phyloP scores from a whole-genome alignment of 1,139 yeast genomes.

The Magnusiomyces ingens region DNA sequence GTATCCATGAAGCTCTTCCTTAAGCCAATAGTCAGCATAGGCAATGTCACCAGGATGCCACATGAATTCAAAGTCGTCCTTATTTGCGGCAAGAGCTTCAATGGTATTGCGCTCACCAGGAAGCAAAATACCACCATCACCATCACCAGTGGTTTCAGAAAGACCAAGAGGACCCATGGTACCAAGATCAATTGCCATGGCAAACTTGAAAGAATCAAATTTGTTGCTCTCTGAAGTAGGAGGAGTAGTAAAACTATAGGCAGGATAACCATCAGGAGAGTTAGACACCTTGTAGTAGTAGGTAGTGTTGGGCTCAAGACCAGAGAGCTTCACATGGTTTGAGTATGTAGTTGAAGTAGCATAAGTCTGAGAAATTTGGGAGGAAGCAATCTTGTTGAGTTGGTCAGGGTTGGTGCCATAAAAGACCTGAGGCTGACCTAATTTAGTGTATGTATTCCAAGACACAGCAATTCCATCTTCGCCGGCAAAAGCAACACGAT shows the following conservation, averaged over 20 bases:
- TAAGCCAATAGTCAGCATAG: conserved; percentile 29
- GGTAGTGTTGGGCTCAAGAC: conserved; percentile 25
- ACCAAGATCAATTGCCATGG: conserved; percentile 27
- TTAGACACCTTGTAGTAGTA: conserved; percentile 26
- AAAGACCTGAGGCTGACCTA: conserved; percentile 22
- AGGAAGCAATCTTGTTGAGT: conserved; percentile 19
- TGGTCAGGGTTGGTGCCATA: conserved; percentile 23
- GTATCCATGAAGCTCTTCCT: conserved; percentile 22
- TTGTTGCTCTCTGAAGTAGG: conserved; percentile 16
- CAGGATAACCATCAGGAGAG: conserved; percentile 3
- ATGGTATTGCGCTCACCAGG: conserved; percentile 23
- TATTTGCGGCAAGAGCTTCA: conserved; percentile 22
- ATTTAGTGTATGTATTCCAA: conserved; percentile 25
- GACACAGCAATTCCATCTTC: conserved; percentile 25
- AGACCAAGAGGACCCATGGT: conserved; percentile 26
- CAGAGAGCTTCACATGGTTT: conserved; percentile 27
- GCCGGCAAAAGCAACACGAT: conserved; percentile 27
- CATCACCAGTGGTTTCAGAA: conserved; percentile 18
- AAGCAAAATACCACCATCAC: conserved; percentile 18
- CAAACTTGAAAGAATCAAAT: conserved; percentile 22
- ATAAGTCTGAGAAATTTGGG: conserved; percentile 23
- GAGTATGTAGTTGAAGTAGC: conserved; percentile 26
- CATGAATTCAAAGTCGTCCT: conserved; percentile 24
- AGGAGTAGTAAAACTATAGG: conserved; percentile 23
- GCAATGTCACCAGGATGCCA: conserved; percentile 31